These are phyloP conservation scores for Kernera saxatilis DNA, from an alignment of 345 rosid genomes.

Conservation along the genomic window DNA sequence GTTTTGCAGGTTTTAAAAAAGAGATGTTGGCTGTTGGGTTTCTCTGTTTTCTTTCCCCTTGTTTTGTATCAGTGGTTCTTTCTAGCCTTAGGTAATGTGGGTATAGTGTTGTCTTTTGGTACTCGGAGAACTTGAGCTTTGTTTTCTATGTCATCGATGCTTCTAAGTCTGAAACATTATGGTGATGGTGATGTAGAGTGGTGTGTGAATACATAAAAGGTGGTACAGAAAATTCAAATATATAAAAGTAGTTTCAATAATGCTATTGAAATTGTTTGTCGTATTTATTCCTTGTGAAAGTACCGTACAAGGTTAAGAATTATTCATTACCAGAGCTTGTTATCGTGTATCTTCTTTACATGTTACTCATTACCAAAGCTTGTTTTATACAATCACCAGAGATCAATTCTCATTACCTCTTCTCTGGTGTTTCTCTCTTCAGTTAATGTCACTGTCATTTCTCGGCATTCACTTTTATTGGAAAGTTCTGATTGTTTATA, in stretches of 20 bases:
- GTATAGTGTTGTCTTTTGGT: slow-evolving; percentile 47
- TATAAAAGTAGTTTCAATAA: slow-evolving; percentile 35
- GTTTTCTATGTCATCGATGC: slow-evolving; percentile 47
- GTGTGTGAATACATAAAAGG: slow-evolving; percentile 67
- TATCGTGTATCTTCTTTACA: not conserved
- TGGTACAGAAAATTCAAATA: slow-evolving; percentile 63
- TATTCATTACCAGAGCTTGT: not conserved
- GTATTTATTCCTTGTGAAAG: not conserved
- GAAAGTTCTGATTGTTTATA: not conserved
- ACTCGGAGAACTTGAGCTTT: slow-evolving; percentile 44
- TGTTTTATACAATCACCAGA: not conserved
- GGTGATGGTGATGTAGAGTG: slow-evolving; percentile 50
- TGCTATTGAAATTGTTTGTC: not conserved
- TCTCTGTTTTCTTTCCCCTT: slow-evolving; percentile 21
- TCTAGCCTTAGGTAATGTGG: slow-evolving; percentile 33
- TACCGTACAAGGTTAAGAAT: not conserved
- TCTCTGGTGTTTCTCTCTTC: not conserved
- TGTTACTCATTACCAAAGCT: not conserved
- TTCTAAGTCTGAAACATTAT: slow-evolving; percentile 42
- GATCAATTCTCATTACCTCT: not conserved
- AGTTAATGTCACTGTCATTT: not conserved
- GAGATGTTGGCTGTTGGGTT: slow-evolving; percentile 36
- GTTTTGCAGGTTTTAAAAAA: slow-evolving; percentile 65
- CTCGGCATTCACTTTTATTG: not conserved
- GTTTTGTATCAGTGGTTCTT: slow-evolving; percentile 31